These are phyloP conservation scores for Mycogone perniciosa DNA, from an alignment of 2,329 filamentous ascomycete genomes.

Conservation along the genomic window DNA sequence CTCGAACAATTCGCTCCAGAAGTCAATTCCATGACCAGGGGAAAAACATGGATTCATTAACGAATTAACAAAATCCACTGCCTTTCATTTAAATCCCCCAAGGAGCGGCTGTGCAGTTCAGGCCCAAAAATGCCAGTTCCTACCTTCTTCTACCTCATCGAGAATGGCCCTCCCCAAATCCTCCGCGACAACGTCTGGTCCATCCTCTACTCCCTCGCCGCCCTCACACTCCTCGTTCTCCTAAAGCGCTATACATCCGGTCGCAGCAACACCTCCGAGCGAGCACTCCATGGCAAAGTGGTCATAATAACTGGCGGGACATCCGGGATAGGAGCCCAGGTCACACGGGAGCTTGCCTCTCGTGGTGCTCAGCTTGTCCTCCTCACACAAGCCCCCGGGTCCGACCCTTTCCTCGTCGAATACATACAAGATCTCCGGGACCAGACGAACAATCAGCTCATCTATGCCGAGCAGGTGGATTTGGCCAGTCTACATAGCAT, in stretches of 20 bases:
- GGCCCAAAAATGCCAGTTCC: constrained; percentile 43
- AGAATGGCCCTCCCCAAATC: constrained; percentile 45
- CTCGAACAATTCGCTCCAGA: too few species aligned
- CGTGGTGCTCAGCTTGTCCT: constrained; percentile 88
- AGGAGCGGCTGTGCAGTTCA: not conserved
- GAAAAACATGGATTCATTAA: not conserved
- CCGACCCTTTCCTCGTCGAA: constrained; percentile 84
- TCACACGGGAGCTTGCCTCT: constrained; percentile 66
- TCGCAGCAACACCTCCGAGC: constrained; percentile 65
- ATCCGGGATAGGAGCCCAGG: constrained; percentile 78
- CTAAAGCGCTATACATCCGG: constrained; percentile 75
- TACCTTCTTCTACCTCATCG: constrained; percentile 40
- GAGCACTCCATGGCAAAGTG: constrained; percentile 88
- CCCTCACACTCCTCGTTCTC: constrained; percentile 34
- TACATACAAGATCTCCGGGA: constrained; percentile 83
- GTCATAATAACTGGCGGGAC: constrained; percentile 93
- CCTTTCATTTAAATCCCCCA: not conserved
- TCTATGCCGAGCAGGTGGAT: constrained; percentile 94
- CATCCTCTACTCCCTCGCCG: constrained; percentile 33
- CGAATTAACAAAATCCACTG: not conserved
- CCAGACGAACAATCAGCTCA: constrained; percentile 72
- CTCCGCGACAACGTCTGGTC: constrained; percentile 39
- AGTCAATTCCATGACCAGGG: too few species aligned
- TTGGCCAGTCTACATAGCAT: constrained; percentile 83
- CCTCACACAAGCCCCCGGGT: constrained; percentile 72